Evolutionary conservation across 352 stramenopile species (phyloP).

Genomic region (Phytophthora fragariaefolia): DNA sequence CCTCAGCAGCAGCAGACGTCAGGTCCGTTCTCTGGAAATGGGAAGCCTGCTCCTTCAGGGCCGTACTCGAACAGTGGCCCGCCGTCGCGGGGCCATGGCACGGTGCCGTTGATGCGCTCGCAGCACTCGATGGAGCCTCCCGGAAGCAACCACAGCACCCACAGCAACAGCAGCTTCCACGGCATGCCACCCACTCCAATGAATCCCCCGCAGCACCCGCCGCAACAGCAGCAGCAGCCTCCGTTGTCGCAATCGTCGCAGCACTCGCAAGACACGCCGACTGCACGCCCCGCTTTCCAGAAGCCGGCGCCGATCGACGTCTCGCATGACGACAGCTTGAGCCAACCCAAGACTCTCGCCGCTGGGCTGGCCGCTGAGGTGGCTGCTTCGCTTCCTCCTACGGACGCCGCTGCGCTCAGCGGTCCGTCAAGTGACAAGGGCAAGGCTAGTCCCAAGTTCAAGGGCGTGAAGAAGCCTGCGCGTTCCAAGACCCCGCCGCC

Average conservation of each 20-base stretch:
- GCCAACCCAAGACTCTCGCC: constrained; percentile 26
- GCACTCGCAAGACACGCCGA: constrained; percentile 24
- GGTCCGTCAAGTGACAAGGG: constrained; percentile 80
- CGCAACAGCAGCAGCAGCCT: constrained; percentile 28
- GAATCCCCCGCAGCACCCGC: constrained; percentile 12
- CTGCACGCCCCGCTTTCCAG: constrained; percentile 24
- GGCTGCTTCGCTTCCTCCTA: constrained; percentile 25
- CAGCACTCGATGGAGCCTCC: constrained; percentile 43
- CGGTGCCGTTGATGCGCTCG: constrained; percentile 22
- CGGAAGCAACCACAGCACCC: constrained; percentile 43
- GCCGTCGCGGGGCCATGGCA: constrained; percentile 16
- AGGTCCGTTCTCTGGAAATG: constrained; percentile 38
- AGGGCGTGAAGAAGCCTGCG: constrained; percentile 60
- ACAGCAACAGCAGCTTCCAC: constrained; percentile 34
- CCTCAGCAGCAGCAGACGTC: constrained; percentile 35
- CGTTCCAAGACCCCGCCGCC: constrained; percentile 85
- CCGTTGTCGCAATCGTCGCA: constrained; percentile 33
- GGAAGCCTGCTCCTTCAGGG: constrained; percentile 17
- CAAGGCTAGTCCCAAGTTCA: constrained; percentile 68
- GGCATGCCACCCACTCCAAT: constrained; percentile 15
- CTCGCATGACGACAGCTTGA: constrained; percentile 12
- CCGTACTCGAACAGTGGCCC: constrained; percentile 30
- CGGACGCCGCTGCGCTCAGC: constrained; percentile 28
- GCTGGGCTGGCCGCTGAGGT: constrained; percentile 23
- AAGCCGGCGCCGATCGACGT: constrained; percentile 21